Evolutionary conservation across 1,139 yeast species (phyloP), one percentile per base, ranked within the genome.

Genomic region (Saccharomyces pastorianus): DNA sequence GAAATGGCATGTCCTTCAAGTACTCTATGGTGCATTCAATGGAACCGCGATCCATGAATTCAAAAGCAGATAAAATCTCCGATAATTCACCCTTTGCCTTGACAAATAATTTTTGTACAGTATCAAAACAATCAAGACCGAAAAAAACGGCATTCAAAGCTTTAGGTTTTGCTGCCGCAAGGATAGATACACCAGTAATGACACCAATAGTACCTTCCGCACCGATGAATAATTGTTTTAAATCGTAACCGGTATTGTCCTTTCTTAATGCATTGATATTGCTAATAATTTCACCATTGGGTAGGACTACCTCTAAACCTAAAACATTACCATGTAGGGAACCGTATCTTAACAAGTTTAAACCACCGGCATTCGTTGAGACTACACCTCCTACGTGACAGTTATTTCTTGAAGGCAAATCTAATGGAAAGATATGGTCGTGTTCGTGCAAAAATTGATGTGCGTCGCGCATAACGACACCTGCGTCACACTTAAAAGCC

Each of bases 331-430:
- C 97, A 64, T 90, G 97, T 59, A 90, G 78, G 7, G 96, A 88
- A 2, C 97, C 97, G 68, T 88, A 90, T 62, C 96, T 79, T 61
- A 90, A 75, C 58, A 90, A 76, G 65, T 96, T 78, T 64, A 90
- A 77, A 0, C 97, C 97, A 63, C 97, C 97, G 4, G 97, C 97
- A 66, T 90, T 90, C 20, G 96, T 88, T 7, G 97, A 95, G 47
- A 89, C 95, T 55, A 84, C 87, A 56, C 97, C 97, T 58, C 96
- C 97, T 59, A 90, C 85, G 63, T 88, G 95, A 70, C 97, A 90
- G 6, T 96, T 88, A 20, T 96, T 96, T 73, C 90, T 90, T 52
- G 97, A 96, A 52, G 97, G 97, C 58, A 90, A 76, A 67, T 90
- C 97, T 53, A 90, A 76, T 17, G 97, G 97, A 78, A 89, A 90